Percentiles rank a stretch among this genome's conserved stretches.
These are phyloP conservation scores for Suillus tomentosus DNA, from an alignment of 768 basidiomycete genomes.

Conservation along the genomic window DNA sequence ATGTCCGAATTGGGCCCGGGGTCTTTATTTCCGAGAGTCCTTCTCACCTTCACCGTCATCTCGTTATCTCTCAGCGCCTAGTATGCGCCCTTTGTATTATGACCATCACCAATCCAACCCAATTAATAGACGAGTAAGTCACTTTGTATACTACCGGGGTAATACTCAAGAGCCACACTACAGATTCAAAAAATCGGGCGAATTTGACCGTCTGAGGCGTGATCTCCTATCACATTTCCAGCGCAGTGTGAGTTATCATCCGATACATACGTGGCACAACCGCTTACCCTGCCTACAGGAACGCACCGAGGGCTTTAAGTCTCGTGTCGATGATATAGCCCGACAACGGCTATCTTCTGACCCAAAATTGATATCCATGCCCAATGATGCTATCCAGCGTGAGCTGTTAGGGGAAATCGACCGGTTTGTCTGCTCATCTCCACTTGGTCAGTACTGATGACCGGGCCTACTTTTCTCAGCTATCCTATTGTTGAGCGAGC, in stretches of 20 bases:
- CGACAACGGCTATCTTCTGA: constrained; percentile 56
- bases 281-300: constrained; percentile 39
- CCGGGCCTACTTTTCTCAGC: constrained; percentile 33
- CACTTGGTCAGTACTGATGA: constrained; percentile 1
- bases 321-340: constrained; percentile 63
- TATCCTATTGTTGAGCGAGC: constrained; percentile 70
- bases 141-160: not conserved
- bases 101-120: constrained; percentile 57
- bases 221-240: constrained; percentile 66
- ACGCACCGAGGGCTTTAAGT: constrained; percentile 52
- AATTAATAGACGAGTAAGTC: constrained; percentile 66
- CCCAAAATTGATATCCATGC: constrained; percentile 50
- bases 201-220: constrained; percentile 71
- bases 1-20: constrained; percentile 8
- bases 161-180: not conserved
- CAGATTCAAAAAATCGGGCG: constrained; percentile 80
- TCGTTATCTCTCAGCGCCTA: constrained; percentile 2
- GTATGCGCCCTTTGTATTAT: constrained; percentile 26
- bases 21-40: not conserved
- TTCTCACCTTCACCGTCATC: constrained; percentile 2
- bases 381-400: constrained; percentile 53
- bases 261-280: constrained; percentile 4
- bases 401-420: constrained; percentile 76
- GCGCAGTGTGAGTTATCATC: constrained; percentile 49
- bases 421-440: constrained; percentile 44